Base-by-base conservation (phyloP, 805 yeast species). In the Ogataea methanolica region DNA sequence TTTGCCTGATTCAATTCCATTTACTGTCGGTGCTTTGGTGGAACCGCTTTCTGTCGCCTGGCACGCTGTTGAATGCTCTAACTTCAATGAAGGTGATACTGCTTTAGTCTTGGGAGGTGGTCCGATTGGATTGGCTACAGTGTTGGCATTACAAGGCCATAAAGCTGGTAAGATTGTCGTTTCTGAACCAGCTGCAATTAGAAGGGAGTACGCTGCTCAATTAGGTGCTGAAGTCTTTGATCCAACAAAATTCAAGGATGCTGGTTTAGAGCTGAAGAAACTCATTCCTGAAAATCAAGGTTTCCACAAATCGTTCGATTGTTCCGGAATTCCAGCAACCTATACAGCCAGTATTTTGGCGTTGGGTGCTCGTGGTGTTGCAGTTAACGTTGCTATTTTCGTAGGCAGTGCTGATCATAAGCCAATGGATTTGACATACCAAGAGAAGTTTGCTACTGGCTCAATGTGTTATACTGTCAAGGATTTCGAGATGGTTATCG, bases 381-480 rank as follows among this genome's bases (percentile, higher is more conserved):
- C 81, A n/a, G 78, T 79, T 31, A 82, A 82, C 61, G 75, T 82
- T 46, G 88, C 88, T 5, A 77, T 83, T 39, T 82, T 85, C 85
- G 80, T 82, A 19, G 70, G 73, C 41, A 66, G 71, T 7, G 64
- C 75, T 23, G 67, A 67, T 15, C 76, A 73, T 58, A 70, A 70
- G 52, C 84, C 83, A 46, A 80, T 79, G 82, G 73, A 71, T 51
- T 62, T 79, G 17, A 75, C 84, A 5, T 66, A 73, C 54, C 72
- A 73, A 45, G 88, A 83, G 59, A 82, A 78, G 57, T 62, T 62
- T 41, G 66, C 78, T 35, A 72, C 80, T 39, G 88, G 86, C 2
- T 79, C 85, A 1, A 79, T 81, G 71, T 80, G 85, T 49, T 81
- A 82, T 59, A 74, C 76, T 3, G 71, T 73, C 19, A 65, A 66